Percentiles rank a stretch among this genome's conserved stretches.
These are phyloP conservation scores for Penicillium rolfsii DNA, from an alignment of 2,329 filamentous ascomycete genomes.

Conservation along the genomic window DNA sequence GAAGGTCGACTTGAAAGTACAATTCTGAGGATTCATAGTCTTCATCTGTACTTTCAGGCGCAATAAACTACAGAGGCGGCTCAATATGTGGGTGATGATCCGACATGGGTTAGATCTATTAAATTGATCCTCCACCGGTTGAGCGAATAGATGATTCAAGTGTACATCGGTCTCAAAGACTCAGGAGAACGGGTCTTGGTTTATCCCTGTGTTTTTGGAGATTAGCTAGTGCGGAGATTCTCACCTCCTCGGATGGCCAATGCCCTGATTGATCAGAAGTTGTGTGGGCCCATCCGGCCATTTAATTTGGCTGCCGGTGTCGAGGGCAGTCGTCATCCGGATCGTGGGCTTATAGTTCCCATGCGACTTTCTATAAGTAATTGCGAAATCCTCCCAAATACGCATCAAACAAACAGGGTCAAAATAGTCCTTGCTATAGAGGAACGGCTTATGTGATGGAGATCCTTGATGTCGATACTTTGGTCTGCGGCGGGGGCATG, in stretches of 20 bases:
- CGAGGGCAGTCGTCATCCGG: not conserved
- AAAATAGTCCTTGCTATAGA: not conserved
- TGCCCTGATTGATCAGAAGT: not conserved
- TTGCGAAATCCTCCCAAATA: not conserved
- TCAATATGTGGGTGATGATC: not conserved
- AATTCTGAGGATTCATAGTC: too few species aligned
- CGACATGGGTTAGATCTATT: not conserved
- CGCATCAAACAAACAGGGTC: not conserved
- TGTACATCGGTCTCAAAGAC: not conserved
- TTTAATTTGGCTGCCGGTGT: constrained; percentile 1
- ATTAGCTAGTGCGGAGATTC: not conserved
- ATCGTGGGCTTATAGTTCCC: not conserved
- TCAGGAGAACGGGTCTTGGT: not conserved
- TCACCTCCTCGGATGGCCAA: not conserved
- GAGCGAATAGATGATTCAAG: not conserved
- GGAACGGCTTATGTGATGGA: constrained; percentile 19
- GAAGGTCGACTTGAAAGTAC: too few species aligned
- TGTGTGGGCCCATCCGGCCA: not conserved
- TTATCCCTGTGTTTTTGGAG: not conserved
- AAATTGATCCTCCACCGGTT: not conserved
- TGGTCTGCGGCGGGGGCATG: constrained; percentile 37
- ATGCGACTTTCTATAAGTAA: not conserved
- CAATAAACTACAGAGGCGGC: not conserved
- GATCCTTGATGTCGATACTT: constrained; percentile 26
- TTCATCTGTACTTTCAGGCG: not conserved